Conservation (phyloP, 2,329 filamentous ascomycete species). For the Fusarium nygamai region DNA sequence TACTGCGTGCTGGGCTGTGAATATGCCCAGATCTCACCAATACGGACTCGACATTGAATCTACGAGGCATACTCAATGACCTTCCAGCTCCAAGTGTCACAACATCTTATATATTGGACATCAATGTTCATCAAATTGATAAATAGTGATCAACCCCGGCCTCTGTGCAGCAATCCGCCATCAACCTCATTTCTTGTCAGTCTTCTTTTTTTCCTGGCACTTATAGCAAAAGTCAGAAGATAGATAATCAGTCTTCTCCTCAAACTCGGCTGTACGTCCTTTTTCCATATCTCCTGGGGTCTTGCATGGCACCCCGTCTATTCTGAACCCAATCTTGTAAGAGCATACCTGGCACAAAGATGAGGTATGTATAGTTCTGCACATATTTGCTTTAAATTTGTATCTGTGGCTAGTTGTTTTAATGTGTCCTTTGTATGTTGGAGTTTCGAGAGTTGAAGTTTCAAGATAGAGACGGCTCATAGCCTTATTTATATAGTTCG, state of each 20-base stretch:
- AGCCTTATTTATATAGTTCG: not conserved
- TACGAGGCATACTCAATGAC: no score
- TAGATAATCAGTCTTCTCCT: not conserved
- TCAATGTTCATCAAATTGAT: not conserved
- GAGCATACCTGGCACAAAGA: not conserved
- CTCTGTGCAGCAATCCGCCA: not conserved
- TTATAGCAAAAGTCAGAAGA: not conserved
- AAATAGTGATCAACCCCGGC: rapidly evolving
- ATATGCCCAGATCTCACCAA: no score
- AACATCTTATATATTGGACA: rapidly evolving
- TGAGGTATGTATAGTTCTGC: not conserved
- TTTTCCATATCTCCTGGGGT: not conserved
- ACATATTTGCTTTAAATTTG: not conserved
- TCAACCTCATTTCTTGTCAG: not conserved
- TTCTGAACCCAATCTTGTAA: not conserved
- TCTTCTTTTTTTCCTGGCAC: not conserved
- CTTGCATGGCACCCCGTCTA: not conserved
- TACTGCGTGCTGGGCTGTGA: no score
- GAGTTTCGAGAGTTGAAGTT: rapidly evolving
- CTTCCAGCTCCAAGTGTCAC: rapidly evolving
- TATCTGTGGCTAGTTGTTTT: not conserved
- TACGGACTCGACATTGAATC: no score
- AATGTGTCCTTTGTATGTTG: rapidly evolving
- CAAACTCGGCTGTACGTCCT: not conserved
- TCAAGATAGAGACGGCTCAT: rapidly evolving